Percentiles rank a stretch among this genome's conserved stretches.
These are phyloP conservation scores for Syzygium aqueum DNA, from an alignment of 345 rosid species.

Conservation along the genomic window DNA sequence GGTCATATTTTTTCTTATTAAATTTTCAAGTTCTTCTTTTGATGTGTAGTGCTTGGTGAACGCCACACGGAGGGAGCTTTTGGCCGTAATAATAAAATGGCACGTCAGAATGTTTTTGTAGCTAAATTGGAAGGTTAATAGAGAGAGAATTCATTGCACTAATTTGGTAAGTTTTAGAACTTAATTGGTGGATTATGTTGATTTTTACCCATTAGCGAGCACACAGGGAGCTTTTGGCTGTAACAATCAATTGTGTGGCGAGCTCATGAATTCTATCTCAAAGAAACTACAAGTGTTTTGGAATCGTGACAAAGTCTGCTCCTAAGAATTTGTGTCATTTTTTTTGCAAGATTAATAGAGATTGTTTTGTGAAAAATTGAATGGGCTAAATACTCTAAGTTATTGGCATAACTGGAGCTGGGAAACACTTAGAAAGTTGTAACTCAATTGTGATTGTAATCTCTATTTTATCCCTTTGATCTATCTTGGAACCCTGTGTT, in stretches of 20 bases:
- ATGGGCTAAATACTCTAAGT: background rate
- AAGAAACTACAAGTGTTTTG: no score
- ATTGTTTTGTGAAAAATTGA: background rate
- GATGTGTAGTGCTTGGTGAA: background rate
- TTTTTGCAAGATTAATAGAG: background rate
- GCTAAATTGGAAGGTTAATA: no score
- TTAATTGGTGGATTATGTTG: background rate
- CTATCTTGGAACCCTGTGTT: no score
- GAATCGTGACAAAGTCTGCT: background rate
- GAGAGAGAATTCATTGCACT: no score
- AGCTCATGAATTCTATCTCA: fast-evolving
- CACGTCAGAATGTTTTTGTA: no score
- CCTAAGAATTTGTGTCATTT: no score
- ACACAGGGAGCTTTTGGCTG: background rate
- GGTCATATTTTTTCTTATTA: no score
- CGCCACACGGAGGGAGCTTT: no score
- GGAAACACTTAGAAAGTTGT: background rate
- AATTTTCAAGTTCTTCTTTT: background rate
- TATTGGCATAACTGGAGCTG: background rate
- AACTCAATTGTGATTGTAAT: background rate
- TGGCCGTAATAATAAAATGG: no score
- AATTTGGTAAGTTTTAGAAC: no score
- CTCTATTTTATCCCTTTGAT: no score
- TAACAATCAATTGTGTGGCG: background rate
- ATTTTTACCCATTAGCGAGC: background rate